Evolutionary conservation across 495 filamentous ascomycete genomes (phyloP).

Genomic region (Clohesyomyces aquaticus): DNA sequence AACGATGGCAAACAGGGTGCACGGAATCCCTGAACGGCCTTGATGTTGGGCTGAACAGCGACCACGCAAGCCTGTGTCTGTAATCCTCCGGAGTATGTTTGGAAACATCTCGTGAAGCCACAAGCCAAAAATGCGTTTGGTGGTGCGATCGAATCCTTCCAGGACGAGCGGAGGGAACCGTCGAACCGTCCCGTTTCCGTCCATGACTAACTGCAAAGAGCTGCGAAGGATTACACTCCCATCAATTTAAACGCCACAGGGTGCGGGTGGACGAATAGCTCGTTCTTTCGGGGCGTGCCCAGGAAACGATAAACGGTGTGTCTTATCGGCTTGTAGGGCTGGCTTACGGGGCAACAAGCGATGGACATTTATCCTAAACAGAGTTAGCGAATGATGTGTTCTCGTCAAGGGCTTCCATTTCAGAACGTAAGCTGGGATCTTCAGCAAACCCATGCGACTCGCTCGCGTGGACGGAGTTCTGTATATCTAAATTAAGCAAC

Average conservation of each 20-base stretch:
- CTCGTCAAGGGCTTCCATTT: neutral
- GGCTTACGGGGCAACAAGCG: conserved; percentile 15
- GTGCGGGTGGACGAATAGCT: neutral
- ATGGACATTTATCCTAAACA: conserved; percentile 19
- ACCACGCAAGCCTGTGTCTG: neutral
- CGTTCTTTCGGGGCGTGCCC: neutral
- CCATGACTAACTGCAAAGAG: conserved; percentile 8
- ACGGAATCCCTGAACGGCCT: no score
- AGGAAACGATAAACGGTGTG: conserved; percentile 1
- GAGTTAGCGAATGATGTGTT: conserved; percentile 10
- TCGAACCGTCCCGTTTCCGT: conserved; percentile 26
- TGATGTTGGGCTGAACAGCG: no score
- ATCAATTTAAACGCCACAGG: neutral
- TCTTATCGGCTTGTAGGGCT: conserved; percentile 29
- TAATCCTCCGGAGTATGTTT: neutral
- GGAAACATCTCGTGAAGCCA: neutral
- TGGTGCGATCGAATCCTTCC: neutral
- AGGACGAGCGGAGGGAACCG: conserved; percentile 10
- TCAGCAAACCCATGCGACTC: conserved; percentile 2
- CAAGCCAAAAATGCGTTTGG: neutral
- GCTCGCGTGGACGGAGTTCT: conserved; percentile 3
- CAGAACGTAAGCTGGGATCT: conserved; percentile 4
- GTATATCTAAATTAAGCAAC: conserved; percentile 20
- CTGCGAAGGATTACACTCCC: conserved; percentile 7
- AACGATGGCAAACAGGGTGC: neutral